Conservation (phyloP, 306 rosid species). For the Castanea crenata region DNA sequence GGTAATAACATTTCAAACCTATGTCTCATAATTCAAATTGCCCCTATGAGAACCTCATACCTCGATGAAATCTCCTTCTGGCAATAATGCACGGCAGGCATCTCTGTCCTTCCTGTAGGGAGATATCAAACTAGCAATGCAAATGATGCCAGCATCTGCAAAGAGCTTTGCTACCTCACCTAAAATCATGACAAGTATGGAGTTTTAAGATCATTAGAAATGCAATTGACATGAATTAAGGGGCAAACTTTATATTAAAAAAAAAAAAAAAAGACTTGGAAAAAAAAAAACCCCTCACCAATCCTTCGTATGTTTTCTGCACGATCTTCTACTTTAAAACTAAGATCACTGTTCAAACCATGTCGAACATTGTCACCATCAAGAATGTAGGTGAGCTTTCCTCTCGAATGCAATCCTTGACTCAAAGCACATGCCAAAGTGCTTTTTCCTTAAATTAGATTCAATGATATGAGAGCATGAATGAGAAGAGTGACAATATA, state of each 20-base stretch:
- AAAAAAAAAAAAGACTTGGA: background rate
- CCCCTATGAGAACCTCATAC: constrained; percentile 35
- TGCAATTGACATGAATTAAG: background rate
- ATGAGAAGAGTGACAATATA: background rate
- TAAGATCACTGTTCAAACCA: constrained; percentile 86
- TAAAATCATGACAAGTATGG: constrained; percentile 30
- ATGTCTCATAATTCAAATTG: constrained; percentile 3
- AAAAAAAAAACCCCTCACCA: constrained; percentile 40
- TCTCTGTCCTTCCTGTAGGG: constrained; percentile 88
- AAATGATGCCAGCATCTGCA: constrained; percentile 95
- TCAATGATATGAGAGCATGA: constrained; percentile 25
- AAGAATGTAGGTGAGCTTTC: constrained; percentile 78
- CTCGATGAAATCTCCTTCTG: constrained; percentile 90
- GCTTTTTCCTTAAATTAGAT: constrained; percentile 74
- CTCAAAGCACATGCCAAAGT: constrained; percentile 93
- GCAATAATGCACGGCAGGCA: constrained; percentile 79
- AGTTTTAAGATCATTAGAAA: constrained; percentile 5
- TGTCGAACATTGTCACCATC: constrained; percentile 98
- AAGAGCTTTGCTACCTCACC: constrained; percentile 98
- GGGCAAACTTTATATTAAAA: background rate
- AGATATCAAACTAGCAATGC: constrained; percentile 90
- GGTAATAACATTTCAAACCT: constrained; percentile 15
- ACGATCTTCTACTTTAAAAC: constrained; percentile 89
- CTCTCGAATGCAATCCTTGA: constrained; percentile 67
- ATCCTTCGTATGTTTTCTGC: constrained; percentile 87